Percentiles rank a stretch among this genome's conserved stretches.
These are phyloP conservation scores for Plasmodium gallinaceum DNA, from an alignment of 169 alveolate genomes.

Conservation along the genomic window DNA sequence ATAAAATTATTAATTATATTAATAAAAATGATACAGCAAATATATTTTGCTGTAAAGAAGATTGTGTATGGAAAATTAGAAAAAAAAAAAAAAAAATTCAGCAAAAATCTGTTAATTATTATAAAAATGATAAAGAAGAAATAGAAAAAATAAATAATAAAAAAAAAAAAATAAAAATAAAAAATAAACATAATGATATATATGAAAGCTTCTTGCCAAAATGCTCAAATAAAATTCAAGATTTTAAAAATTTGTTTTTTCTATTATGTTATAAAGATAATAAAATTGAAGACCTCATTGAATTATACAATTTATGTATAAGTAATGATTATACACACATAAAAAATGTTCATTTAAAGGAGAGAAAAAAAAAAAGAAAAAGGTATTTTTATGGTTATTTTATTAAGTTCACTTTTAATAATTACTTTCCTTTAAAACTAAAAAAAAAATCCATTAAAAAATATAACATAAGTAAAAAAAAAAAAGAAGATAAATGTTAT, in stretches of 20 bases:
- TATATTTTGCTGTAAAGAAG: constrained; percentile 68
- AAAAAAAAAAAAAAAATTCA: background rate
- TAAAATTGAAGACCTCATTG: constrained; percentile 18
- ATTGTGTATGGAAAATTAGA: constrained; percentile 57
- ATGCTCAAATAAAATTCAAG: constrained; percentile 16
- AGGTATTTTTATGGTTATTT: constrained; percentile 59
- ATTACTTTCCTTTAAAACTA: constrained; percentile 38
- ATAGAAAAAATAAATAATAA: background rate
- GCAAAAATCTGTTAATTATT: background rate
- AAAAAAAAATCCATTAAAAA: constrained; percentile 9
- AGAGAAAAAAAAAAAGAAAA: constrained; percentile 5
- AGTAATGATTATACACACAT: constrained; percentile 29
- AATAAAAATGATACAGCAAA: constrained; percentile 12
- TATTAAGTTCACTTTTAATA: constrained; percentile 58
- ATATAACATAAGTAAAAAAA: constrained; percentile 1
- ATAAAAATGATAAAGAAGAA: background rate
- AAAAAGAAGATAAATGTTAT: constrained; percentile 1
- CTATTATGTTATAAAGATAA: constrained; percentile 41
- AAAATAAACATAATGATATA: constrained; percentile 4
- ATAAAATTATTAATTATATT: constrained; percentile 2
- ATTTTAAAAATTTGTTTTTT: constrained; percentile 52
- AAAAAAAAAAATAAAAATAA: background rate
- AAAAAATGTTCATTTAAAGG: constrained; percentile 9
- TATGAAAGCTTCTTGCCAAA: constrained; percentile 23
- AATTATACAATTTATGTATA: constrained; percentile 24